A percentile compares a stretch with the other conserved stretches of the same genome.
Evolutionary conservation across 352 stramenopile species (phyloP).

Genomic region (Phytophthora agathidicida): DNA sequence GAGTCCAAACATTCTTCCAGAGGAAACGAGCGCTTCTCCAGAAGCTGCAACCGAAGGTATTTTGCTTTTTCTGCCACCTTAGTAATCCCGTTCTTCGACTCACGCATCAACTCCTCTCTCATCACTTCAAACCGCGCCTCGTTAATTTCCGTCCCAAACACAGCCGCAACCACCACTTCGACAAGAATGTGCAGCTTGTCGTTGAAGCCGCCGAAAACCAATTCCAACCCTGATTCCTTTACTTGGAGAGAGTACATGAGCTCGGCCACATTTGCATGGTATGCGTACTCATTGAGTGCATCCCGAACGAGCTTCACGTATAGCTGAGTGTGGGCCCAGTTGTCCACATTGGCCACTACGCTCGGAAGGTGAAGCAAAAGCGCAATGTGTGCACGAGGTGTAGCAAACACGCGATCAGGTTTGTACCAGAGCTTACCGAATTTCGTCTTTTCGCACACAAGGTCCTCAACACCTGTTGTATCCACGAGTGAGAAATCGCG

Average conservation of each 20-base stretch:
- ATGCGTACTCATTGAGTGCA: conserved; percentile 74
- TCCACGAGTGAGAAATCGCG: conserved; percentile 67
- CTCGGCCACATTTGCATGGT: conserved; percentile 76
- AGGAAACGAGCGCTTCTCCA: conserved; percentile 59
- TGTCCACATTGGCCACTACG: conserved; percentile 41
- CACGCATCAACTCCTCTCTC: conserved; percentile 72
- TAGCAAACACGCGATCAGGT: conserved; percentile 60
- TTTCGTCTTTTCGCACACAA: conserved; percentile 37
- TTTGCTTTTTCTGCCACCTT: conserved; percentile 68
- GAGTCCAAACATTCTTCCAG: conserved; percentile 52
- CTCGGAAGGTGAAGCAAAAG: conserved; percentile 62
- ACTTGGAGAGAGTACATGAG: conserved; percentile 73
- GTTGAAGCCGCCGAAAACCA: conserved; percentile 80
- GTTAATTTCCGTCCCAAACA: conserved; percentile 57
- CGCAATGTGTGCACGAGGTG: conserved; percentile 60
- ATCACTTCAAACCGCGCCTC: conserved; percentile 65
- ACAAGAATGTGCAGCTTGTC: conserved; percentile 75
- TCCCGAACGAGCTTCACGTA: conserved; percentile 72
- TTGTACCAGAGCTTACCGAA: conserved; percentile 76
- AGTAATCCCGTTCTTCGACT: conserved; percentile 67
- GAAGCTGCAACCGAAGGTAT: conserved; percentile 66
- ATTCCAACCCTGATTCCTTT: conserved; percentile 66
- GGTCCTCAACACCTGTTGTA: conserved; percentile 23
- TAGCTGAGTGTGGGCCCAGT: conserved; percentile 55
- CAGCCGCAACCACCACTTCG: conserved; percentile 57